Conservation (phyloP, 176 grass and related monocot genomes). For the Bromus sterilis region DNA sequence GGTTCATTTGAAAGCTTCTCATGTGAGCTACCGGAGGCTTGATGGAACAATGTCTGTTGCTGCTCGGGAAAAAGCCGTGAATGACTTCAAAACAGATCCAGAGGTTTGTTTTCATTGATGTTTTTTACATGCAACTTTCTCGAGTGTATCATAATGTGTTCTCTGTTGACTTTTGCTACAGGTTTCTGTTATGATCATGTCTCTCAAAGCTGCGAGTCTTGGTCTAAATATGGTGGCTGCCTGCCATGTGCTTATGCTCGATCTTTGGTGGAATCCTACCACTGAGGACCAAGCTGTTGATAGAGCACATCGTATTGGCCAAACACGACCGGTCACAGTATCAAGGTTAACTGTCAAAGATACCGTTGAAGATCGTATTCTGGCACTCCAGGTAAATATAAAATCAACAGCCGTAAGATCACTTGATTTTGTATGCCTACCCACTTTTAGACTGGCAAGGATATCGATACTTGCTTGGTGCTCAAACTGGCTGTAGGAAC, state of each 20-base stretch:
- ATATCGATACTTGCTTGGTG: background rate
- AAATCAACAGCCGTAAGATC: background rate
- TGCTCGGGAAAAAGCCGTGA: conserved; percentile 86
- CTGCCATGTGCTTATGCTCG: conserved; percentile 91
- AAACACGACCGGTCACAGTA: conserved; percentile 81
- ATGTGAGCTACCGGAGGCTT: conserved; percentile 75
- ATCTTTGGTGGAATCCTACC: conserved; percentile 99
- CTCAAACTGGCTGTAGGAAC: background rate
- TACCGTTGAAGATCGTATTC: conserved; percentile 93
- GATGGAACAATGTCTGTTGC: conserved; percentile 97
- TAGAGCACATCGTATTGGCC: conserved; percentile 95
- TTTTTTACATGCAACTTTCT: background rate
- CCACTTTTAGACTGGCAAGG: background rate
- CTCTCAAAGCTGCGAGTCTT: conserved; percentile 95
- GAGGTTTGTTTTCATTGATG: conserved; percentile 51
- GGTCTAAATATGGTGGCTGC: conserved; percentile 97
- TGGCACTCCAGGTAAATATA: conserved; percentile 79
- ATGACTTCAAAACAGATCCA: conserved; percentile 87
- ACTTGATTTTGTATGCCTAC: background rate
- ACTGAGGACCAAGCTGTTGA: conserved; percentile 99
- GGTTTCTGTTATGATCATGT: conserved; percentile 99
- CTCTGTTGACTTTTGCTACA: conserved; percentile 18
- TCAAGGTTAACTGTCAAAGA: conserved; percentile 88
- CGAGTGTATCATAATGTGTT: background rate
- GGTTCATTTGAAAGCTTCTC: conserved; percentile 70